Evolutionary conservation across 108 stramenopile species (phyloP).

Genomic region (Nannochloropsis oceanica): DNA sequence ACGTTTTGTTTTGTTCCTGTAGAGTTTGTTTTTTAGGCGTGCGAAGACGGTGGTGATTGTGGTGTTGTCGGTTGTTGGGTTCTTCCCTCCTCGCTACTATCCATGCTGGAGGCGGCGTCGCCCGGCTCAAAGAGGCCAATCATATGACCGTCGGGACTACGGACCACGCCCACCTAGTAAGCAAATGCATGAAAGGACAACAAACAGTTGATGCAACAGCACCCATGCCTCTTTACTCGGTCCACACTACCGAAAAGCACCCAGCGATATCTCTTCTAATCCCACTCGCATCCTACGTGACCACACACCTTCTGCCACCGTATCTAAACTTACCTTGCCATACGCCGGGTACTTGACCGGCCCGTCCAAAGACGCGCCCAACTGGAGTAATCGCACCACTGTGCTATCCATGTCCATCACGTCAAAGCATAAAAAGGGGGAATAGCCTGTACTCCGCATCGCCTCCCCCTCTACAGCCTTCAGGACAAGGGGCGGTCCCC

Average conservation of each 20-base stretch:
- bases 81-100: background rate
- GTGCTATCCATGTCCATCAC: slow-evolving; percentile 32
- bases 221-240: too few relatives aligned
- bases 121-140: slow-evolving; percentile 36
- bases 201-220: too few relatives aligned
- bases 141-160: slow-evolving; percentile 38
- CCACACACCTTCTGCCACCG: too few relatives aligned
- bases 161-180: slow-evolving; percentile 10
- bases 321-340: slow-evolving; percentile 11
- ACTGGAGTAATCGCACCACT: slow-evolving; percentile 16
- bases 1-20: too few relatives aligned
- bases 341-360: slow-evolving; percentile 37
- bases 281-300: too few relatives aligned
- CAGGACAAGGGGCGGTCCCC: background rate
- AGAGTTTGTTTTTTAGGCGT: too few relatives aligned
- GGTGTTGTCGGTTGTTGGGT: background rate
- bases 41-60: background rate
- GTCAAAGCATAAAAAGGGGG: slow-evolving; percentile 32
- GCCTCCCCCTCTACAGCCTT: slow-evolving; percentile 1
- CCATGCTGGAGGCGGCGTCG: background rate
- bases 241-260: too few relatives aligned
- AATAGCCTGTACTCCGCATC: slow-evolving; percentile 17
- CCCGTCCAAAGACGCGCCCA: slow-evolving; percentile 32
- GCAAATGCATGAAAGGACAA: too few relatives aligned
- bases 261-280: too few relatives aligned